A percentile compares a stretch with the other conserved stretches of the same genome.
These are phyloP conservation scores for Kodamaea ohmeri DNA, from an alignment of 1,139 yeast genomes.

Conservation along the genomic window DNA sequence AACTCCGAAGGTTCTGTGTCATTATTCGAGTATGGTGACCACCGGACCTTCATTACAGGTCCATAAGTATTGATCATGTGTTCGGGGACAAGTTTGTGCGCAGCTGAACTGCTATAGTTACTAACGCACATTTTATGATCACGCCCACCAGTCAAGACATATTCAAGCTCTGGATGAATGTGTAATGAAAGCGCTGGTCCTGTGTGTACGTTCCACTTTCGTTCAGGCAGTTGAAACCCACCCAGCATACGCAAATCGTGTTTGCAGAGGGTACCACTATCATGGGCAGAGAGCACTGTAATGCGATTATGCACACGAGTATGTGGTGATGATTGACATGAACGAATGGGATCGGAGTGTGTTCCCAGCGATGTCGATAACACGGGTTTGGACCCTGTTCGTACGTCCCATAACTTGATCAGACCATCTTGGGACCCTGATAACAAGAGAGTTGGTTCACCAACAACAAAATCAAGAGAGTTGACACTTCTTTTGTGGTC, in stretches of 20 bases:
- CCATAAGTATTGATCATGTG: slow-evolving; percentile 73
- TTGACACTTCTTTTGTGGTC: slow-evolving; percentile 85
- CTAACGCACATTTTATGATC: slow-evolving; percentile 82
- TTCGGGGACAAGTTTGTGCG: slow-evolving; percentile 56
- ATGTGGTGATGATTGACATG: slow-evolving; percentile 60
- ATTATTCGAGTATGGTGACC: slow-evolving; percentile 47
- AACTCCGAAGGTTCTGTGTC: slow-evolving; percentile 12
- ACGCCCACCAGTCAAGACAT: slow-evolving; percentile 87
- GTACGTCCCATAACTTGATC: slow-evolving; percentile 83
- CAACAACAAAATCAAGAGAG: slow-evolving; percentile 61
- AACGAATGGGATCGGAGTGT: slow-evolving; percentile 64
- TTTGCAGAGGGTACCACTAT: slow-evolving; percentile 80
- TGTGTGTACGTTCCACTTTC: slow-evolving; percentile 81
- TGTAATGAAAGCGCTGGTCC: slow-evolving; percentile 88
- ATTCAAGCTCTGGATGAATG: slow-evolving; percentile 84
- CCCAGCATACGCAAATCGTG: slow-evolving; percentile 64
- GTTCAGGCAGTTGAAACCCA: slow-evolving; percentile 48
- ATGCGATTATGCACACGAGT: slow-evolving; percentile 31
- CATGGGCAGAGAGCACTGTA: slow-evolving; percentile 65
- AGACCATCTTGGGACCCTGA: slow-evolving; percentile 94
- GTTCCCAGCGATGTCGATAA: slow-evolving; percentile 43
- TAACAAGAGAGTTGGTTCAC: slow-evolving; percentile 55
- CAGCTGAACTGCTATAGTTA: slow-evolving; percentile 47
- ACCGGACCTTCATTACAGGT: slow-evolving; percentile 68
- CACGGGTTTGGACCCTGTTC: slow-evolving; percentile 51